Percentiles rank a stretch among this genome's conserved stretches.
Conservation (phyloP, 2,329 filamentous ascomycete genomes). For the Pyrenophora seminiperda region DNA sequence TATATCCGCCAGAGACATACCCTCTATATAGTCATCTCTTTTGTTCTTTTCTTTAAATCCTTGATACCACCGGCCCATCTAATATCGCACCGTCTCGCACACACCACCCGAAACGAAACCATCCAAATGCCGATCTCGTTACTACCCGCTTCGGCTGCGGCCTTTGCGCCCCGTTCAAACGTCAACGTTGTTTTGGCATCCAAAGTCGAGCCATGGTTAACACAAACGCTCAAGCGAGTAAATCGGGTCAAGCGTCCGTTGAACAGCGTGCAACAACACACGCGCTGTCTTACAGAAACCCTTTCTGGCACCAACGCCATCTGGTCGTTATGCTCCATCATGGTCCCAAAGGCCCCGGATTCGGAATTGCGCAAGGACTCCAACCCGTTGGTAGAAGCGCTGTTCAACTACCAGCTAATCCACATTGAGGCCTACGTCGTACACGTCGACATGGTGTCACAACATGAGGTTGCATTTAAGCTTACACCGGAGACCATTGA, state of each 20-base stretch:
- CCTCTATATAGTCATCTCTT: conserved; percentile 40
- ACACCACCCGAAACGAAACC: conserved; percentile 25
- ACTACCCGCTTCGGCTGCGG: conserved; percentile 91
- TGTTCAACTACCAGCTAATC: conserved; percentile 91
- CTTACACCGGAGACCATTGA: conserved; percentile 94
- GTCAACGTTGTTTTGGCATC: conserved; percentile 93
- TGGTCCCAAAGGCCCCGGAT: conserved; percentile 89
- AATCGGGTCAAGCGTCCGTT: conserved; percentile 95
- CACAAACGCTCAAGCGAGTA: conserved; percentile 93
- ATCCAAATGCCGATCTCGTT: conserved; percentile 83
- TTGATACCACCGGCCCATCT: conserved; percentile 47
- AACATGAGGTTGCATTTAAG: conserved; percentile 98
- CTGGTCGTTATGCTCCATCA: conserved; percentile 91
- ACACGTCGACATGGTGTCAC: conserved; percentile 97
- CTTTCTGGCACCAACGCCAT: conserved; percentile 88
- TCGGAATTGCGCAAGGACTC: conserved; percentile 80
- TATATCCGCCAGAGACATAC: conserved; percentile 45
- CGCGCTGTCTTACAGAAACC: conserved; percentile 91
- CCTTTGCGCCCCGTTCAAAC: conserved; percentile 90
- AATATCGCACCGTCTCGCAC: conserved; percentile 42
- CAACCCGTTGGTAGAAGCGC: conserved; percentile 81
- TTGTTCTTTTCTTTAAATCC: conserved; percentile 40
- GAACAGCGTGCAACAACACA: conserved; percentile 96
- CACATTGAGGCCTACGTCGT: conserved; percentile 98
- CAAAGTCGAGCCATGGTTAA: conserved; percentile 96